Evolutionary conservation across 2,329 filamentous ascomycete species (phyloP).

Genomic region (Microsporum audouinii): DNA sequence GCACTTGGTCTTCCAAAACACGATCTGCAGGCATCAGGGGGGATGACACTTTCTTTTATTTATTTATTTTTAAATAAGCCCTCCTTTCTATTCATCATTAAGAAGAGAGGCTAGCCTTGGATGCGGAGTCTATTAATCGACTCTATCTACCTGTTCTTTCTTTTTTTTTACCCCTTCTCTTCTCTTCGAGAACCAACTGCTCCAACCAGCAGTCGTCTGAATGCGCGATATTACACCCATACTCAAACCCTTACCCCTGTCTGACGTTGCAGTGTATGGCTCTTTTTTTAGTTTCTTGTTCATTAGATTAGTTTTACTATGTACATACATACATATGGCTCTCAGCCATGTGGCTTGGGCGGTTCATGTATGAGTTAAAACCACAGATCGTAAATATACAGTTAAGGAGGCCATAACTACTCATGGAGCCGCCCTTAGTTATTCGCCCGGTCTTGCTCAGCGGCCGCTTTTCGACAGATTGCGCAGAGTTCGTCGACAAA

Average conservation of each 20-base stretch:
- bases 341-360: neutral
- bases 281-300: neutral
- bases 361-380: neutral
- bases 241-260: neutral
- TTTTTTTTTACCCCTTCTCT: too few species aligned
- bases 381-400: neutral
- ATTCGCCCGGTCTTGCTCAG: neutral
- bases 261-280: neutral
- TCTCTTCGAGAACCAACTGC: neutral
- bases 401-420: neutral
- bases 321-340: neutral
- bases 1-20: neutral
- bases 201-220: neutral
- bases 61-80: neutral
- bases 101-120: neutral
- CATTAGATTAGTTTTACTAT: neutral
- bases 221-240: too few species aligned
- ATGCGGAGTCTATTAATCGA: neutral
- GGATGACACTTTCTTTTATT: neutral
- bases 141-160: neutral
- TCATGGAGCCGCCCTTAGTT: neutral
- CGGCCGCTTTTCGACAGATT: constrained; percentile 8
- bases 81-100: neutral
- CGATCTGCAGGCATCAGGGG: neutral
- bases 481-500: constrained; percentile 15